These are phyloP conservation scores for Medakamo hakoo DNA, from an alignment of 139 green algal genomes.

Conservation along the genomic window DNA sequence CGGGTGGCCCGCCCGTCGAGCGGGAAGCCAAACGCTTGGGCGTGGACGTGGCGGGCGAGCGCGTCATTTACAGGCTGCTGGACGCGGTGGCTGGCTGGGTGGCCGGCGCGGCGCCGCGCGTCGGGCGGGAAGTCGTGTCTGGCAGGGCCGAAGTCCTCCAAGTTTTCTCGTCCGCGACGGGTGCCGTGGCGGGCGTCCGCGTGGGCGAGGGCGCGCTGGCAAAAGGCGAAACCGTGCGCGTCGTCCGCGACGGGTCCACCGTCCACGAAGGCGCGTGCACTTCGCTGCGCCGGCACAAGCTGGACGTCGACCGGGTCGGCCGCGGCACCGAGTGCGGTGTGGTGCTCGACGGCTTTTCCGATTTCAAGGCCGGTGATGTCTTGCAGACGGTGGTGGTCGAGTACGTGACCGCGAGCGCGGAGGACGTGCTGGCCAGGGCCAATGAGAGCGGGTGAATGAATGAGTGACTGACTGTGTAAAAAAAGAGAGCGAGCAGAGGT, in stretches of 20 bases:
- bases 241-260: constrained; percentile 35
- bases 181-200: constrained; percentile 33
- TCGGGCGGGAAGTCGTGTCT: constrained; percentile 21
- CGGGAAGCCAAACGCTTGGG: constrained; percentile 17
- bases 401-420: background rate
- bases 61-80: constrained; percentile 71
- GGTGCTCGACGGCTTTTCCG: constrained; percentile 43
- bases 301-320: constrained; percentile 50
- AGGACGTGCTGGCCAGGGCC: background rate
- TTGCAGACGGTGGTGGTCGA: constrained; percentile 40
- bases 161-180: constrained; percentile 17
- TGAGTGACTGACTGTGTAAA: background rate
- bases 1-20: constrained; percentile 15
- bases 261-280: constrained; percentile 34
- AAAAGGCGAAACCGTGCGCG: constrained; percentile 21
- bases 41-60: constrained; percentile 35
- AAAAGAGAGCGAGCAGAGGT: too few relatives aligned
- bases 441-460: background rate
- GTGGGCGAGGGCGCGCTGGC: constrained; percentile 28
- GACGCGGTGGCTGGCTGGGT: constrained; percentile 34
- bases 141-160: constrained; percentile 32
- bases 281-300: constrained; percentile 53
- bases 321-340: constrained; percentile 64
- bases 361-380: constrained; percentile 38
- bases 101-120: constrained; percentile 11